Conservation (phyloP, 1,139 yeast genomes). For the Pichia sp. region DNA sequence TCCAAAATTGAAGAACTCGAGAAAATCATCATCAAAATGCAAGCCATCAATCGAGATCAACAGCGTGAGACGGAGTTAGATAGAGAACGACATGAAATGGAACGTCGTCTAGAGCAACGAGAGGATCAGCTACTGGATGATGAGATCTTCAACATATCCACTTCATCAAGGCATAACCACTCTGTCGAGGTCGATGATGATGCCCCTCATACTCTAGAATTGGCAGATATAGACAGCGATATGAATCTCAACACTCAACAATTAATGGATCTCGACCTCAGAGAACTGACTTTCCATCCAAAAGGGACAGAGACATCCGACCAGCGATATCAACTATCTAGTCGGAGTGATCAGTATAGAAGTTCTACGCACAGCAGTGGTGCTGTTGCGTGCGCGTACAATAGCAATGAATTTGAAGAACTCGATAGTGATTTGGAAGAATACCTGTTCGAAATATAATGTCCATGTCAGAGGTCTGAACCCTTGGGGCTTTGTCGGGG, state of each 20-base stretch:
- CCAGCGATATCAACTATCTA: too few species aligned
- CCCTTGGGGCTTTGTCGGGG: too few species aligned
- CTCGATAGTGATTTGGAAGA: conserved; percentile 5
- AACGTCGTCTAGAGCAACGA: too few species aligned
- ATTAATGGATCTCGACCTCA: conserved; percentile 8
- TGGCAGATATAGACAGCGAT: conserved; percentile 1
- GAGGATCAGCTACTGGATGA: neutral
- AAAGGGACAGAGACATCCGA: too few species aligned
- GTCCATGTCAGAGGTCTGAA: too few species aligned
- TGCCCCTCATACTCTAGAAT: too few species aligned
- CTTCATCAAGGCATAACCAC: too few species aligned
- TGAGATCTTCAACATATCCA: too few species aligned
- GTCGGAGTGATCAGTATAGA: too few species aligned
- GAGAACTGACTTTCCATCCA: neutral
- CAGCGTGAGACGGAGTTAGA: neutral
- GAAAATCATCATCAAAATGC: conserved; percentile 3
- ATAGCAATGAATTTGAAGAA: neutral
- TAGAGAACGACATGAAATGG: neutral
- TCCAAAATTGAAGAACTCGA: conserved; percentile 5
- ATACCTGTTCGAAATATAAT: conserved; percentile 7
- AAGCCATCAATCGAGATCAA: neutral
- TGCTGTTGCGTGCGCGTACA: neutral
- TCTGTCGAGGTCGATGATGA: too few species aligned
- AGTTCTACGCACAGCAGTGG: neutral
- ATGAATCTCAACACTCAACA: conserved; percentile 10